Evolutionary conservation across 176 grass and related monocot species (phyloP), one percentile per base, ranked within the genome.

Genomic region (Eleusine coracana): DNA sequence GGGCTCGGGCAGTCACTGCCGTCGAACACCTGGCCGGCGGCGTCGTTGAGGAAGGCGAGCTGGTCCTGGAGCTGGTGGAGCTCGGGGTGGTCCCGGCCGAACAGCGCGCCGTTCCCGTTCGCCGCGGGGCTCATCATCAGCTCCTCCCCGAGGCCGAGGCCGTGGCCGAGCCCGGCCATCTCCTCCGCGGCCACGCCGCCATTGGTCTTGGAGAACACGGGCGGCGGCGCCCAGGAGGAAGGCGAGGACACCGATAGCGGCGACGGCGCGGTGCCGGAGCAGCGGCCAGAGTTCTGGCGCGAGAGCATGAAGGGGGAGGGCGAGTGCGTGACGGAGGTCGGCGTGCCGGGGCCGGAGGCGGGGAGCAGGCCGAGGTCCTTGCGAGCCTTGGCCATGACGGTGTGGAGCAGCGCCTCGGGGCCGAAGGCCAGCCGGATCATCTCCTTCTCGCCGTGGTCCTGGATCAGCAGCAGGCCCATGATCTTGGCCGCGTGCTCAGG

Each of bases 401-500:
- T 81, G 29, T 94, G 89, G 38, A 99, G 93, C 42, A 96, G 89
- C 44, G 91, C 83, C 86, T 96, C 96, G 0, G 96, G 96, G 55
- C 93, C 93, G 45, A 99, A 96, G 69, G 96, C 96, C 55, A 99
- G 82, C 13, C 96, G 96, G 16, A 99, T 99, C 96, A 99, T 96
- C 93, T 99, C 96, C 84, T 99, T 95, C 77, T 99, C 93, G 51
- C 96, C 96, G 70, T 99, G 93, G 88, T 99, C 96, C 86, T 96
- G 93, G 84, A 96, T 90, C 66, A 99, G 88, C 9, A 96, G 68
- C 15, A 96, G 55, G 5, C 97, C 97, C 97, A 96, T 99, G 85
- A 99, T 99, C 86, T 96, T 96, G 38, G 93, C 89, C 10, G 97
- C 97, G 80, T 99, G 85, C 63, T 99, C 93, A 11, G 97, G 97